phyloP scores from a whole-genome alignment of 805 yeast genomes.

The Wickerhamiella sergipiensis region DNA sequence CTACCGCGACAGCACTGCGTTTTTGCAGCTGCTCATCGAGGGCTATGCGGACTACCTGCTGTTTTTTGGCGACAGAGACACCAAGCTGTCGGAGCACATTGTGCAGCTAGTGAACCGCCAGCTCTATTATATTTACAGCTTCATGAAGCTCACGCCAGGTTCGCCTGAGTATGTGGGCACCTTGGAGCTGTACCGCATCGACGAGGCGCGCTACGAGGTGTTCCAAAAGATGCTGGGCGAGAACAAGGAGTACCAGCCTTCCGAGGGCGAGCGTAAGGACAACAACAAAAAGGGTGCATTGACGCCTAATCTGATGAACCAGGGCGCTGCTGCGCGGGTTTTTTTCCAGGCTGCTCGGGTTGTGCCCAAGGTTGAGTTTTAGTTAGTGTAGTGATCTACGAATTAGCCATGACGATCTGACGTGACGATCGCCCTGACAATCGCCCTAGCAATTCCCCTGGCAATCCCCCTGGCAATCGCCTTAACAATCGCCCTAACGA shows the following conservation, averaged over 20 bases:
- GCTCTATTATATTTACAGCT: conserved; percentile 42
- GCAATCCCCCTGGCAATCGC: too few relatives aligned
- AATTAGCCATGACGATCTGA: too few relatives aligned
- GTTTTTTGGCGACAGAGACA: conserved; percentile 31
- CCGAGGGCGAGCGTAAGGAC: conserved; percentile 37
- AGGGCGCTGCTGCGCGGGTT: conserved; percentile 54
- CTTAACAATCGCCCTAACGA: too few relatives aligned
- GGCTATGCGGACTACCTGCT: conserved; percentile 54
- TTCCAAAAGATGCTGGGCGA: conserved; percentile 45
- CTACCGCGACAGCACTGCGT: conserved; percentile 53
- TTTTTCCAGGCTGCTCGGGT: conserved; percentile 57
- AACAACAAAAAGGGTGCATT: conserved; percentile 28
- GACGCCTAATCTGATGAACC: conserved; percentile 44
- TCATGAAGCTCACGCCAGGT: conserved; percentile 42
- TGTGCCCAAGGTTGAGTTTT: conserved; percentile 26
- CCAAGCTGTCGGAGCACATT: conserved; percentile 21
- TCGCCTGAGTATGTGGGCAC: conserved; percentile 42
- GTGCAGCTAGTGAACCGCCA: conserved; percentile 38
- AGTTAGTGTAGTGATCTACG: too few relatives aligned
- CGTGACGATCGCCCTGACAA: too few relatives aligned
- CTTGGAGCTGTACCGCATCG: conserved; percentile 44
- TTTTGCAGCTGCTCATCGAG: conserved; percentile 49
- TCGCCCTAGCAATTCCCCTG: too few relatives aligned
- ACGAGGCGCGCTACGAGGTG: conserved; percentile 35
- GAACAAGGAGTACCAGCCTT: conserved; percentile 35